phyloP scores from a whole-genome alignment of 208 protist species.

The Angomonas desouzai region DNA sequence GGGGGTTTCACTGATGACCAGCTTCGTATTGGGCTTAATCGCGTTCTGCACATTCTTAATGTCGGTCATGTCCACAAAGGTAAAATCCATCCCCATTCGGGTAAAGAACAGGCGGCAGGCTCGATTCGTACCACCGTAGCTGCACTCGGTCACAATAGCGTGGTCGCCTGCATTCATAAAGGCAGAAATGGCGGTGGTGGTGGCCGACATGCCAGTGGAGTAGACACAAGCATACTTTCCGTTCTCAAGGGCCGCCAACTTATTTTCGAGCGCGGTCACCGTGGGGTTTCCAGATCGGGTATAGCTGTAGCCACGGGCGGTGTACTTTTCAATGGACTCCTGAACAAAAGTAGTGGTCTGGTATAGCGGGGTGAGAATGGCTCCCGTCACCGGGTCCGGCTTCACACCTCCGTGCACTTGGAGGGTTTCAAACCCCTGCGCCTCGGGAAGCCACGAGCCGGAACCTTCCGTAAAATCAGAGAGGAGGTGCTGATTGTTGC shows the following conservation, averaged over 20 bases:
- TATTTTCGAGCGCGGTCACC: slow-evolving; percentile 83
- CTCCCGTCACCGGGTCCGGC: slow-evolving; percentile 83
- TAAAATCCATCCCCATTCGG: slow-evolving; percentile 88
- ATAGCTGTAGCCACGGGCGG: slow-evolving; percentile 89
- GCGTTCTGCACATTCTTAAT: slow-evolving; percentile 76
- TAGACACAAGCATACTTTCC: slow-evolving; percentile 85
- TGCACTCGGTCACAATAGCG: slow-evolving; percentile 91
- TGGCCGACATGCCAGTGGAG: slow-evolving; percentile 88
- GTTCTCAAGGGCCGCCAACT: slow-evolving; percentile 88
- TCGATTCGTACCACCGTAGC: slow-evolving; percentile 95
- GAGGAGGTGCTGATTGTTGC: slow-evolving; percentile 54
- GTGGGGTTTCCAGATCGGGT: slow-evolving; percentile 94
- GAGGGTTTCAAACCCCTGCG: slow-evolving; percentile 78
- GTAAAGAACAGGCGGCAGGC: slow-evolving; percentile 85
- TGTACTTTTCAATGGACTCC: slow-evolving; percentile 83
- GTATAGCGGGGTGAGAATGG: slow-evolving; percentile 87
- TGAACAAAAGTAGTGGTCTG: slow-evolving; percentile 89
- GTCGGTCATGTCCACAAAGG: slow-evolving; percentile 92
- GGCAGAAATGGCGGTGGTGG: slow-evolving; percentile 87
- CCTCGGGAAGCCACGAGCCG: slow-evolving; percentile 62
- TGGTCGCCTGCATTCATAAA: slow-evolving; percentile 89
- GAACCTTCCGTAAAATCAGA: slow-evolving; percentile 60
- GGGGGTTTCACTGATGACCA: slow-evolving; percentile 95
- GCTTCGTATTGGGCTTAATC: slow-evolving; percentile 89
- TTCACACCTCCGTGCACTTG: slow-evolving; percentile 78